Base-by-base conservation (phyloP, 306 rosid genomes). In the Cucurbita argyrosperma region DNA sequence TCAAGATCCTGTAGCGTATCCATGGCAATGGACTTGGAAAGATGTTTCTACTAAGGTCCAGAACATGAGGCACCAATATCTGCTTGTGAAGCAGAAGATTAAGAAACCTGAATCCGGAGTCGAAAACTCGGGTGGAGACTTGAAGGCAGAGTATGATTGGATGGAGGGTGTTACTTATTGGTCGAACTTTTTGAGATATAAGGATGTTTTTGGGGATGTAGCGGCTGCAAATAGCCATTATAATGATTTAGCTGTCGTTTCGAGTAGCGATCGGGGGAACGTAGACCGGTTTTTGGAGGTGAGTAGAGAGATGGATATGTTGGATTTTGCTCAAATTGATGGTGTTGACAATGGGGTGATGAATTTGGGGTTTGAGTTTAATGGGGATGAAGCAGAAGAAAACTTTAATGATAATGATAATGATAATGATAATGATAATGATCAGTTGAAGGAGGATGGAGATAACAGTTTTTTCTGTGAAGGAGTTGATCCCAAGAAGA, bases 1-100 rank as follows among this genome's bases (percentile, higher is more conserved):
- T 56, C 84, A 81, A 65, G 95, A 90, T 80, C 89, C 97, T 10
- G 68, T 84, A 18, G 80, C 87, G n/a, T 88, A 69, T 71, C 98
- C 97, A 69, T 90, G 98, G 98, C 97, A 86, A 40, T 94, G 98
- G 98, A 84, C 85, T 19, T 94, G 98, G 98, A 94, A 94, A 81
- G 98, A 94, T 50, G 97, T 90, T 50, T 90, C 97, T 40, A 94
- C 98, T 19, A 90, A 94, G 87, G 98, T 94, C 37, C 98, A 94
- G 87, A 94, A 94, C 79, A 94, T 94, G 97, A 76, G 98, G 87
- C 98, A 94, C 57, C 98, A 94, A 84, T 94, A 89, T 83, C 54
- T 90, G 76, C 92, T 94, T 45, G 98, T 90, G 46, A 90, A 94
- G 85, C 98, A 94, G 87, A 94, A 94, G 89, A 85, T 94, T 62